These are phyloP conservation scores for Epichloe baconii DNA, from an alignment of 2,329 filamentous ascomycete species.

Conservation along the genomic window DNA sequence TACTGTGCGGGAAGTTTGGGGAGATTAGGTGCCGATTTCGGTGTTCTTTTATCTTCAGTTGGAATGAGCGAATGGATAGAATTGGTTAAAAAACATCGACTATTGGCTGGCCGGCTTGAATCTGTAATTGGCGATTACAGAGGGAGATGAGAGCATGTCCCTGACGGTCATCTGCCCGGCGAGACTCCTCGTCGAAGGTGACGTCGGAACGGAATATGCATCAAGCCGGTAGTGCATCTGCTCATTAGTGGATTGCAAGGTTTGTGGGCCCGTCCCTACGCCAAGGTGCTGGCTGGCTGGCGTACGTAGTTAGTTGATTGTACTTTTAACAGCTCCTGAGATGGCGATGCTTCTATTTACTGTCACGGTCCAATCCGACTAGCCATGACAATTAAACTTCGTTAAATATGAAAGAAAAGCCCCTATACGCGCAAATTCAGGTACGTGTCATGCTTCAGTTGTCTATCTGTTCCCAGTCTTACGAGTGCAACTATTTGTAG, in stretches of 20 bases:
- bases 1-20: slow-evolving; percentile 90
- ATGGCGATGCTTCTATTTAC: too few species aligned
- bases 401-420: slow-evolving; percentile 6
- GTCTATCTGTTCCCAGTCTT: background rate
- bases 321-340: too few species aligned
- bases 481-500: slow-evolving; percentile 23
- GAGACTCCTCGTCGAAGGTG: too few species aligned
- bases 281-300: too few species aligned
- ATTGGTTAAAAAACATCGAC: slow-evolving; percentile 74
- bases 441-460: background rate
- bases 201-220: background rate
- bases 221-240: background rate
- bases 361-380: too few species aligned
- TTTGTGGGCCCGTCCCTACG: too few species aligned
- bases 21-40: slow-evolving; percentile 82
- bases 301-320: too few species aligned
- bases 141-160: slow-evolving; percentile 1
- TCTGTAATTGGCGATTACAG: slow-evolving; percentile 46
- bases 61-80: slow-evolving; percentile 68
- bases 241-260: background rate
- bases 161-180: too few species aligned
- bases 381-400: too few species aligned
- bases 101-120: slow-evolving; percentile 69
- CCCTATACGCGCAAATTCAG: slow-evolving; percentile 7
- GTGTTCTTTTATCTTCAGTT: slow-evolving; percentile 58